Evolutionary conservation across 257 asterid genomes (phyloP), one percentile per base, ranked within the genome.

Genomic region (Paulownia fortunei): DNA sequence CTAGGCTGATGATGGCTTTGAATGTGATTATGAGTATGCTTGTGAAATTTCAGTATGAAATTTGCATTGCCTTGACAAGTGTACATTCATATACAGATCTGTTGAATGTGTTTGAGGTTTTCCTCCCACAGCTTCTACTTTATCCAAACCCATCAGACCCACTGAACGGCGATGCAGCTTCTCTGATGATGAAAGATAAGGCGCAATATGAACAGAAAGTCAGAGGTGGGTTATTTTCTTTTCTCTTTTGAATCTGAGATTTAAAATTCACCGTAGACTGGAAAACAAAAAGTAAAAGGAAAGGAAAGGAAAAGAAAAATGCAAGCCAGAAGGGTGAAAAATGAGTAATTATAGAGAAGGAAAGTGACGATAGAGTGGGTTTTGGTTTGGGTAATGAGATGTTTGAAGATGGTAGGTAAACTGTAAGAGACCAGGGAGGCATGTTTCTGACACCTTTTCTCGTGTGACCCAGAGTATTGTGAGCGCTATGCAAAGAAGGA

Each of bases 101-200:
- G 77, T 79, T 91, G 82, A 94, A 94, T 70, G 94, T 92, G 74
- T 94, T 94, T 36, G 98, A 94, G 84, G 98, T 94, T 71, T 94
- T 94, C 79, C 99, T 94, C 26, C 99, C 98, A 5, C 99, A 94
- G 81, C 99, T 92, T 77, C 77, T 92, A 72, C 97, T 94, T 41
- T 94, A 94, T 74, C 99, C 98, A 0, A 92, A 94, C 80, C 92
- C 99, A 47, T 86, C 97, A 3, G 96, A 94, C 80, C 98, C 99
- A 27, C 79, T 92, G 59, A 94, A 94, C 36, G 94, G 99, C 6
- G 98, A 94, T 76, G 98, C 97, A n/a, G 99, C 99, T 0, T 89
- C 98, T 55, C 88, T 94, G 39, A 89, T 94, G 97, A 89, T 92
- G 91, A 94, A 89, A 82, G 97, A 92, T 74, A 88, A 88, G 84